These are phyloP conservation scores for Fagus sylvatica DNA, from an alignment of 306 rosid genomes.

Conservation along the genomic window DNA sequence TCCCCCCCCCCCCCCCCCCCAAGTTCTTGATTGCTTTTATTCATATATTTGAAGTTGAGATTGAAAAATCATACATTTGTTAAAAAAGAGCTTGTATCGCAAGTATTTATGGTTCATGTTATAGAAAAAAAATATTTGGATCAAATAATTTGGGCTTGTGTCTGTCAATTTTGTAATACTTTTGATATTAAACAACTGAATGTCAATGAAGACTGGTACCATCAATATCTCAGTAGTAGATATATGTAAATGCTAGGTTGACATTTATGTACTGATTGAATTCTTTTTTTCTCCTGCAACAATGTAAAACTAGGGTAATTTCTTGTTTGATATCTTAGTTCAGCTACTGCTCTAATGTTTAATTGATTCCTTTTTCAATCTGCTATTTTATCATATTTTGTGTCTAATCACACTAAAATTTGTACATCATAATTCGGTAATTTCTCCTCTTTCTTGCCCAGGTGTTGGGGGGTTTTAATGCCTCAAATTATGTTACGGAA, in stretches of 20 bases:
- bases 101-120: not conserved
- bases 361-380: not conserved
- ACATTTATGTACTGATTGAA: not conserved
- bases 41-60: no score
- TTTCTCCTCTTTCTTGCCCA: constrained; percentile 24
- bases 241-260: not conserved
- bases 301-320: not conserved
- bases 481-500: constrained; percentile 73
- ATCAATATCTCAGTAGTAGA: not conserved
- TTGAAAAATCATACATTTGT: no score
- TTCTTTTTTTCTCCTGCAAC: not conserved
- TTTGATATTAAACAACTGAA: not conserved
- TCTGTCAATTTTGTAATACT: not conserved
- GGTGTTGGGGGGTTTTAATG: constrained; percentile 91
- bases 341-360: not conserved
- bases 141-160: not conserved
- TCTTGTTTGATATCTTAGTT: not conserved
- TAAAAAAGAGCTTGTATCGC: not conserved
- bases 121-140: not conserved
- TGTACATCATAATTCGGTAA: constrained; percentile 6
- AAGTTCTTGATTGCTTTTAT: no score
- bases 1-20: no score
- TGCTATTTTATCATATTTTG: not conserved
- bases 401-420: not conserved
- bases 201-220: not conserved